Base-by-base conservation (phyloP, 1,284 basidiomycete species). In the Ustilago loliicola region DNA sequence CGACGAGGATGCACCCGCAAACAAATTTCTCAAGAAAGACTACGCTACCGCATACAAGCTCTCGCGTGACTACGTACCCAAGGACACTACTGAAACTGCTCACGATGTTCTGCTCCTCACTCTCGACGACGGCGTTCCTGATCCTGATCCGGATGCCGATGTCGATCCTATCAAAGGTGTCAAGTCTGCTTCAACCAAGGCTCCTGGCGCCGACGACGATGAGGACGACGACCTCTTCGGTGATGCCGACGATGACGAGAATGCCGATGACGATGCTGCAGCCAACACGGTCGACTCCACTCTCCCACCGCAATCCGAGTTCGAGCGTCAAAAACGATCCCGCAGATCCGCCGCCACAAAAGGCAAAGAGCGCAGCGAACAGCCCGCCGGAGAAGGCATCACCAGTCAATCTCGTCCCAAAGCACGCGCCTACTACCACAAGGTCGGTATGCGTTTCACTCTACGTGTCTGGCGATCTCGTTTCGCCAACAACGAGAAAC, bases 401-500 rank as follows among this genome's bases (percentile, higher is more conserved):
- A 65, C 65, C 34, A 47, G 40, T 54, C 29, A 61, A 17, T 38
- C 54, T n/a, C 66, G 58, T n/a, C 64, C 72, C 53, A 74, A 74
- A 48, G 63, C 75, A 3, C 59, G 72, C 17, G 83, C 83, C 21
- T 84, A 83, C 72, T 84, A 83, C 70, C 83, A 84, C 74, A 82
- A 74, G 47, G 66, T 84, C 15, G 76, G 66, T 47, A 83, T 84
- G 80, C 80, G 81, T 13, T 84, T 80, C 71, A 80, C 77, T 19
- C 73, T 84, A 11, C 76, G 80, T 36, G 75, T 84, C n/a, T 80
- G 80, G 63, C 75, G 82, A 6, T 76, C 71, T 47, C 70, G 74
- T 40, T 79, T 66, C 34, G 59, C 76, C 50, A 78, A 73, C 65
- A 78, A 78, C 56, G 76, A 78, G 29, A 78, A 74, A 55, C 76